Evolutionary conservation across 768 basidiomycete species (phyloP).

Genomic region (Tulasnella calospora): DNA sequence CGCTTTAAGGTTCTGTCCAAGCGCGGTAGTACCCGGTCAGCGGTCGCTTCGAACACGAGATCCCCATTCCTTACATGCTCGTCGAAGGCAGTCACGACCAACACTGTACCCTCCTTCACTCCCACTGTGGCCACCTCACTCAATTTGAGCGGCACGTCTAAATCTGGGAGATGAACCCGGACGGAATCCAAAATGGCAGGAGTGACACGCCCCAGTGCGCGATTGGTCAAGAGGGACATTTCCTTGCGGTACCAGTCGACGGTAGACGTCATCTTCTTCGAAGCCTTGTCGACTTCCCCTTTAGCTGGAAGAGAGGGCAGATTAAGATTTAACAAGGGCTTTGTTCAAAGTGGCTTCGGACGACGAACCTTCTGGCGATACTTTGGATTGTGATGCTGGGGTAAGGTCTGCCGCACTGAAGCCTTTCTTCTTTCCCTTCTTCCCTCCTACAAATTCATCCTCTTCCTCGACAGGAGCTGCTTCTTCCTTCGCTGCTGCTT

Average conservation of each 20-base stretch:
- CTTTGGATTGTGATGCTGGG: conserved; percentile 22
- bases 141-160: conserved; percentile 40
- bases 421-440: conserved; percentile 20
- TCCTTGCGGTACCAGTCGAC: conserved; percentile 77
- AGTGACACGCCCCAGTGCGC: conserved; percentile 71
- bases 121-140: conserved; percentile 78
- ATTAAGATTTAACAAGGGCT: neutral
- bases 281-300: conserved; percentile 55
- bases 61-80: conserved; percentile 55
- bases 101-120: conserved; percentile 66
- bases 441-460: neutral
- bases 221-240: conserved; percentile 62
- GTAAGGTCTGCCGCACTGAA: conserved; percentile 10
- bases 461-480: neutral
- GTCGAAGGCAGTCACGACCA: conserved; percentile 73
- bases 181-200: conserved; percentile 67
- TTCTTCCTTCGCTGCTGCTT: neutral
- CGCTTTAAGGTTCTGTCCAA: conserved; percentile 62
- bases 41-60: conserved; percentile 11
- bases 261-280: conserved; percentile 51
- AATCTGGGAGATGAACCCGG: conserved; percentile 48
- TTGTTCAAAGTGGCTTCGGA: neutral
- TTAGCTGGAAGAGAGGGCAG: conserved; percentile 22
- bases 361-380: conserved; percentile 19
- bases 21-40: neutral